phyloP scores from a whole-genome alignment of 2,329 filamentous ascomycete species.

The Juglanconis juglandina region DNA sequence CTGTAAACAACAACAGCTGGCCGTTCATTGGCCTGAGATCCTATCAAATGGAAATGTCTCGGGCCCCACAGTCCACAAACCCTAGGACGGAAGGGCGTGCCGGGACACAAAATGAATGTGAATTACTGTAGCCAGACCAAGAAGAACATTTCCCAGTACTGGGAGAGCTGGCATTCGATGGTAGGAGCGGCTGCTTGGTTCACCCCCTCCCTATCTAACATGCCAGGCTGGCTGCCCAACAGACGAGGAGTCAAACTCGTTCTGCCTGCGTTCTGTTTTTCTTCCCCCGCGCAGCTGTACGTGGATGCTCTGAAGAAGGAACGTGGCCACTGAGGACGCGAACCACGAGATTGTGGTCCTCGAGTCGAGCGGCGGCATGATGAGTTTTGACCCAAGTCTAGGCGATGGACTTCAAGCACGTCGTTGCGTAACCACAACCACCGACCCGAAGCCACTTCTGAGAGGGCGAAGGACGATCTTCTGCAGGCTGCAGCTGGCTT shows the following conservation, averaged over 20 bases:
- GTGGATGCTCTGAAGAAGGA: not conserved
- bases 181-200: not conserved
- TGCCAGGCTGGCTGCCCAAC: not conserved
- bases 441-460: not conserved
- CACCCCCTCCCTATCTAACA: not conserved
- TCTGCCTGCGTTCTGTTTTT: not conserved
- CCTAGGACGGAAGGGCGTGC: not conserved
- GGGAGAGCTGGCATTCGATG: not conserved
- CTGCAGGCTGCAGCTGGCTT: conserved; percentile 12
- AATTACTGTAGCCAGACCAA: not conserved
- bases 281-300: not conserved
- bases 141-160: not conserved
- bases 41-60: not conserved
- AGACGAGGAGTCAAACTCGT: not conserved
- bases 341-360: not conserved
- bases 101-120: not conserved
- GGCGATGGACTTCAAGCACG: not conserved
- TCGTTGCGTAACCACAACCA: conserved; percentile 10
- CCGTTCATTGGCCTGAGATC: not conserved
- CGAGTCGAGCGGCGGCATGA: not conserved
- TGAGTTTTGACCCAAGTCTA: not conserved
- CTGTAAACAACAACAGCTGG: no score
- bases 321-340: not conserved
- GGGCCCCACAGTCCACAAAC: not conserved
- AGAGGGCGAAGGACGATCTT: conserved; percentile 1